Percentiles rank a stretch among this genome's conserved stretches.
These are phyloP conservation scores for Alternaria sp. DNA, from an alignment of 2,329 filamentous ascomycete species.

Conservation along the genomic window DNA sequence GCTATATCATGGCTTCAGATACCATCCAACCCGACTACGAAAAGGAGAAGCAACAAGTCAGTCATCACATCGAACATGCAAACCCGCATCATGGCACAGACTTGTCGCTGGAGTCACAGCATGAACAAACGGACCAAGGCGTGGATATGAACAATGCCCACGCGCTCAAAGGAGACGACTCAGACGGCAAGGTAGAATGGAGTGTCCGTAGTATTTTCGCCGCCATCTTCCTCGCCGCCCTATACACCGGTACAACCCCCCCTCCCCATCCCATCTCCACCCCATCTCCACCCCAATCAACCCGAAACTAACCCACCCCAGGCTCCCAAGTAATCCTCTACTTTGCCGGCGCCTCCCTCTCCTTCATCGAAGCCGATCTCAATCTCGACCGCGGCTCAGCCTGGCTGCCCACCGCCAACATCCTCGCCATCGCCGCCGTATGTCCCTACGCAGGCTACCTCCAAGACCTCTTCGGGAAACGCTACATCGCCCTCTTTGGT, in stretches of 20 bases:
- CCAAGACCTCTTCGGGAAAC: slow-evolving; percentile 45
- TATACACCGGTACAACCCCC: slow-evolving; percentile 41
- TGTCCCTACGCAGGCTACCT: slow-evolving; percentile 47
- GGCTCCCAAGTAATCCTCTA: slow-evolving; percentile 46
- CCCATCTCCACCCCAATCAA: not conserved
- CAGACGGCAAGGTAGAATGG: slow-evolving; percentile 50
- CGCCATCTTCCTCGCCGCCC: slow-evolving; percentile 45
- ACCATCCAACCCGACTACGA: slow-evolving; percentile 14
- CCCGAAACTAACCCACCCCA: not conserved
- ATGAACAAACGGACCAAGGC: slow-evolving; percentile 32
- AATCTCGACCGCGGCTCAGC: slow-evolving; percentile 27
- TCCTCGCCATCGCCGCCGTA: slow-evolving; percentile 44
- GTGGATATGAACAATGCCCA: slow-evolving; percentile 45
- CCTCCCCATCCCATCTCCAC: not conserved
- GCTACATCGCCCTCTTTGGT: slow-evolving; percentile 45
- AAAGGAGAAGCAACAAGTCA: slow-evolving; percentile 33
- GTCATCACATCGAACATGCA: slow-evolving; percentile 33
- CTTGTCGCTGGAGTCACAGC: slow-evolving; percentile 31
- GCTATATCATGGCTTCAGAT: not conserved
- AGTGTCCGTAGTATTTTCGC: slow-evolving; percentile 43
- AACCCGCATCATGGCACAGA: slow-evolving; percentile 20
- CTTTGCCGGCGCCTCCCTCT: slow-evolving; percentile 41
- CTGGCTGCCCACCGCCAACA: slow-evolving; percentile 46
- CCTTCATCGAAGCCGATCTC: slow-evolving; percentile 40
- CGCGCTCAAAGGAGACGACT: slow-evolving; percentile 50